phyloP scores from a whole-genome alignment of 768 basidiomycete species.

The Trichaptum fuscoviolaceum region DNA sequence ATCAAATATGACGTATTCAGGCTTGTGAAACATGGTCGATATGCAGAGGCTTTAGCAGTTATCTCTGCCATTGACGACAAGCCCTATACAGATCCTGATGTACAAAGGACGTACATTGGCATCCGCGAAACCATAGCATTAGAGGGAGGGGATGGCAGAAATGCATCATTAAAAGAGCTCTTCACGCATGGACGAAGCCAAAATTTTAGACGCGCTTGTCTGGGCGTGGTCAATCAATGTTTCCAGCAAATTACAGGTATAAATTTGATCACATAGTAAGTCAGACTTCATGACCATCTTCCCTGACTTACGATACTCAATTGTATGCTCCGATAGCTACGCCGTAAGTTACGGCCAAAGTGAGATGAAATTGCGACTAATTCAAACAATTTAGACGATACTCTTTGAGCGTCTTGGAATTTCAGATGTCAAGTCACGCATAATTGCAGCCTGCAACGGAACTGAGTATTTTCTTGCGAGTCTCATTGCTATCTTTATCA shows the following conservation, averaged over 20 bases:
- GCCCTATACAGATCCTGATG: slow-evolving; percentile 37
- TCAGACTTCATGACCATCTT: slow-evolving; percentile 17
- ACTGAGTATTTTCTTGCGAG: slow-evolving; percentile 72
- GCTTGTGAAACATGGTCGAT: slow-evolving; percentile 50
- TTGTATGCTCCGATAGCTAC: slow-evolving; percentile 18
- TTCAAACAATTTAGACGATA: slow-evolving; percentile 7
- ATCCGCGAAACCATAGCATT: slow-evolving; percentile 48
- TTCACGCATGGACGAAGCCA: slow-evolving; percentile 52
- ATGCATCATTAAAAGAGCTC: slow-evolving; percentile 44
- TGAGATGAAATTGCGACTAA: background rate
- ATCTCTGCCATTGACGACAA: slow-evolving; percentile 58
- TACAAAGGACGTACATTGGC: slow-evolving; percentile 47
- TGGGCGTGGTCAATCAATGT: slow-evolving; percentile 55
- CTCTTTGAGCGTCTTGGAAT: slow-evolving; percentile 47
- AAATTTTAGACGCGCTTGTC: slow-evolving; percentile 52
- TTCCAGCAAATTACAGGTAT: slow-evolving; percentile 70
- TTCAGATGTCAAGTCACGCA: slow-evolving; percentile 49
- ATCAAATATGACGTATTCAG: slow-evolving; percentile 20
- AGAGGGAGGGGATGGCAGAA: slow-evolving; percentile 26
- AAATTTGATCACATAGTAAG: slow-evolving; percentile 60
- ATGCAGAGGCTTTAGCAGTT: slow-evolving; percentile 53
- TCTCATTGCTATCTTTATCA: slow-evolving; percentile 62
- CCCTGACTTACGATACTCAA: slow-evolving; percentile 20
- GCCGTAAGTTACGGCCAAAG: slow-evolving; percentile 13
- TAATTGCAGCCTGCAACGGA: slow-evolving; percentile 62